These are phyloP conservation scores for Rhodamnia rubescens DNA, from an alignment of 345 rosid genomes.

Conservation along the genomic window DNA sequence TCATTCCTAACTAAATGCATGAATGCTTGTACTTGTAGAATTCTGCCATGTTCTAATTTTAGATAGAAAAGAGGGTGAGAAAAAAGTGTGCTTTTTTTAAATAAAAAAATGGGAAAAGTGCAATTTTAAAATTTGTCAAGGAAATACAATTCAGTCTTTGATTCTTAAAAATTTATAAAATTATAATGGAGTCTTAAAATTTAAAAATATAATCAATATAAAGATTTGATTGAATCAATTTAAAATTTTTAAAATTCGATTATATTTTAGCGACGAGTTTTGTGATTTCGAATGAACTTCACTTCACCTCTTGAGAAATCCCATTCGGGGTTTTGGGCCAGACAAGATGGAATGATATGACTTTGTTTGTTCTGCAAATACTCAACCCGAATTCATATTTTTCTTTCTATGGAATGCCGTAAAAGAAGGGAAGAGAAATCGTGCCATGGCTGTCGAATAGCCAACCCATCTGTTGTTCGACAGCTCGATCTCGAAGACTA, in stretches of 20 bases:
- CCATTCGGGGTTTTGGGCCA: neutral
- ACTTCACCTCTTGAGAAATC: neutral
- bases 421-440: neutral
- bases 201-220: no score
- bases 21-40: neutral
- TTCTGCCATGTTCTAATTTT: neutral
- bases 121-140: no score
- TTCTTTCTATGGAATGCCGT: neutral
- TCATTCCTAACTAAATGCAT: neutral
- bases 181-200: no score
- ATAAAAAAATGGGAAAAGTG: no score
- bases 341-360: neutral
- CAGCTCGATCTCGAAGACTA: neutral
- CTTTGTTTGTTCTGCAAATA: neutral
- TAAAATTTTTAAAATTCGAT: no score
- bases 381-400: neutral
- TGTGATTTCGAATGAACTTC: no score
- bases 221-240: no score
- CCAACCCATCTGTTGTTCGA: neutral
- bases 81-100: no score
- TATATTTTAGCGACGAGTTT: no score
- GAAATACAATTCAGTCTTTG: no score
- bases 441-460: no score
- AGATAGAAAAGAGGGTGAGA: neutral
- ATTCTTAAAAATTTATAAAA: no score